Base-by-base conservation (phyloP, 306 rosid species). In the Quercus berberidifolia region DNA sequence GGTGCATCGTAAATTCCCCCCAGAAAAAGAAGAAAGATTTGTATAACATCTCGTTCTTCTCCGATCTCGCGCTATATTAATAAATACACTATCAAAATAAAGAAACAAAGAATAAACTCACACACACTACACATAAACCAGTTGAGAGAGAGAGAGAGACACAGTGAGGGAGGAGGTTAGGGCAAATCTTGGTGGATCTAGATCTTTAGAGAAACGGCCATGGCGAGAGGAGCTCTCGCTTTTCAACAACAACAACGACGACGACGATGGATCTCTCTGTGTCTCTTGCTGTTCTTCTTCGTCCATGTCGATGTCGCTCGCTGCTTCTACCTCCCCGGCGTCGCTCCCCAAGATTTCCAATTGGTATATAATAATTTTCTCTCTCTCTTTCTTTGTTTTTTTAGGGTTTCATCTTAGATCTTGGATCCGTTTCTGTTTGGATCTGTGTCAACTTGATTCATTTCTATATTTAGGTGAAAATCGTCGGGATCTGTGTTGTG, bases 291-390 rank as follows among this genome's bases (percentile, higher is more conserved):
- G 57, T 73, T 86, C 31, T 80, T 93, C 74, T 57, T 83, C 78
- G 74, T 84, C 9, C 89, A 70, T 60, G 82, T 46, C 14, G 51
- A 70, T 60, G 82, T 46, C 14, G 51, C 70, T 80, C 81, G 75
- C 33, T 87, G 87, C 81, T 93, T 91, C 81, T 89, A 93, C 82
- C 98, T 93, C 54, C 96, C 93, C 28, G 98, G 94, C 71, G 98
- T 93, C 25, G 92, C 94, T 33, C 98, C 98, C 28, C 87, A 88
- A 69, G 97, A 89, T 82, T 93, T 93, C 74, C 79, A 71, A 58
- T 82, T 85, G 88, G 98, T 94, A 43, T n/a, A 77, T 65, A 18
- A 54, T 74, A 68, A 21, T 7, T 60, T 25, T 67, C 14, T 75
- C 38, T 26, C 60, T 8, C 71, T 6, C 25, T 1, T 55, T 0